Percentiles rank a stretch among this genome's conserved stretches.
Evolutionary conservation across 1,284 basidiomycete genomes (phyloP).

Genomic region (Laetiporus sulphureus): DNA sequence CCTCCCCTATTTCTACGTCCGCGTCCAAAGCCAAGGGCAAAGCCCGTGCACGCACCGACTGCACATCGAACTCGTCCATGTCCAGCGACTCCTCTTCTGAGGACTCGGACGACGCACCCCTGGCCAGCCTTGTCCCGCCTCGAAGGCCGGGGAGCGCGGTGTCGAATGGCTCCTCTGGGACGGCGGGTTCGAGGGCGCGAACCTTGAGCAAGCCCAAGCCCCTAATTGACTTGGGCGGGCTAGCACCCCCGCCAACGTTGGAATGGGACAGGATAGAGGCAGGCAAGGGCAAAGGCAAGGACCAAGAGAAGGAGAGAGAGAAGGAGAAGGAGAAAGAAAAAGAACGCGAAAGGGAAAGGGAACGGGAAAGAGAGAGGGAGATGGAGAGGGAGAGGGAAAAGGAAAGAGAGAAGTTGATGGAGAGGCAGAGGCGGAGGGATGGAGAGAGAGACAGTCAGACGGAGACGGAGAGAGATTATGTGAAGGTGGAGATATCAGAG

Average conservation of each 20-base stretch:
- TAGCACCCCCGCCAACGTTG: constrained; percentile 14
- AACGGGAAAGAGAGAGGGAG: constrained; percentile 8
- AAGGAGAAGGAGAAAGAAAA: constrained; percentile 12
- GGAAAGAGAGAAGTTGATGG: constrained; percentile 1
- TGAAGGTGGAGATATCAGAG: neutral
- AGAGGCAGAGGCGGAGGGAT: too few relatives aligned
- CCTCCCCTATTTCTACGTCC: too few relatives aligned
- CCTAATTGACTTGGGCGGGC: constrained; percentile 40
- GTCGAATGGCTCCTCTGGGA: constrained; percentile 36
- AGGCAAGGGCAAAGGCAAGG: constrained; percentile 8
- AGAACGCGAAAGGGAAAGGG: constrained; percentile 9
- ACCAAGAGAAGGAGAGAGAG: constrained; percentile 5
- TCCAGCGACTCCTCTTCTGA: constrained; percentile 7
- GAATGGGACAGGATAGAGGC: constrained; percentile 9
- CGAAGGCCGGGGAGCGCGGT: constrained; percentile 37
- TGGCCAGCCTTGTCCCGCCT: constrained; percentile 33
- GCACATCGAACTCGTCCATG: neutral
- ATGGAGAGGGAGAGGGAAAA: neutral
- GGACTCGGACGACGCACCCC: constrained; percentile 34
- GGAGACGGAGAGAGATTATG: constrained; percentile 1
- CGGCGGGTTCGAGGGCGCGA: constrained; percentile 24
- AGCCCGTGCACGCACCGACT: too few relatives aligned
- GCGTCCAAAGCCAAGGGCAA: too few relatives aligned
- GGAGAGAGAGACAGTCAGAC: too few relatives aligned
- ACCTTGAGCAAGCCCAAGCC: constrained; percentile 37